Evolutionary conservation across 75 land plant species (phyloP).

Genomic region (Larix kaempferi): DNA sequence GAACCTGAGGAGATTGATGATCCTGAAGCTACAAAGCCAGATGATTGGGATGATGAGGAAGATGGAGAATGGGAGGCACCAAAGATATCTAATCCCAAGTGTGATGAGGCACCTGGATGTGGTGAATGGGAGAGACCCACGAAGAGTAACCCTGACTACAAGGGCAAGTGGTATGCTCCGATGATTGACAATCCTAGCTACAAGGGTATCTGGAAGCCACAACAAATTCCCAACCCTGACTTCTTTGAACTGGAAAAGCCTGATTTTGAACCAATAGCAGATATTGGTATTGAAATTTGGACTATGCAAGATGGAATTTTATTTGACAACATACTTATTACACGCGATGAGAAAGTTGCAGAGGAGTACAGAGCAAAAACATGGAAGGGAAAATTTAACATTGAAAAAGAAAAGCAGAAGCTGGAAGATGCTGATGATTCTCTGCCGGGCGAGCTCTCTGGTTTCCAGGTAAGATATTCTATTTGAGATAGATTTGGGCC

Average conservation of each 20-base stretch:
- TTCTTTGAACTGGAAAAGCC: slow-evolving; percentile 80
- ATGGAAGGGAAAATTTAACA: slow-evolving; percentile 80
- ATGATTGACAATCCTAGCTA: slow-evolving; percentile 89
- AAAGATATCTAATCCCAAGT: slow-evolving; percentile 84
- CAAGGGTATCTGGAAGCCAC: slow-evolving; percentile 94
- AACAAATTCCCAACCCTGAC: slow-evolving; percentile 76
- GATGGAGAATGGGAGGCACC: slow-evolving; percentile 99
- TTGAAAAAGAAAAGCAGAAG: slow-evolving; percentile 79
- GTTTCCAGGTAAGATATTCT: slow-evolving; percentile 45
- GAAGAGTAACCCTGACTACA: slow-evolving; percentile 91
- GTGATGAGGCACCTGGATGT: slow-evolving; percentile 89
- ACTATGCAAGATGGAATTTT: slow-evolving; percentile 97
- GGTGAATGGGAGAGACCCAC: slow-evolving; percentile 92
- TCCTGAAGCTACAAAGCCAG: slow-evolving; percentile 82
- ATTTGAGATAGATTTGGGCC: not conserved
- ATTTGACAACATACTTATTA: slow-evolving; percentile 84
- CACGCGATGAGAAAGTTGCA: slow-evolving; percentile 63
- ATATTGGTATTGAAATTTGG: slow-evolving; percentile 97
- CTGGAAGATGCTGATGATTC: slow-evolving; percentile 49
- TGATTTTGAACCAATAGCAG: slow-evolving; percentile 84
- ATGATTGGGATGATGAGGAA: slow-evolving; percentile 99
- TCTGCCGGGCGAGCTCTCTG: slow-evolving; percentile 34
- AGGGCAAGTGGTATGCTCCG: slow-evolving; percentile 94
- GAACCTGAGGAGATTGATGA: slow-evolving; percentile 97
- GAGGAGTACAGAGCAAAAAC: slow-evolving; percentile 41